These are phyloP conservation scores for Rhizophora apiculata DNA, from an alignment of 345 rosid species.

Conservation along the genomic window DNA sequence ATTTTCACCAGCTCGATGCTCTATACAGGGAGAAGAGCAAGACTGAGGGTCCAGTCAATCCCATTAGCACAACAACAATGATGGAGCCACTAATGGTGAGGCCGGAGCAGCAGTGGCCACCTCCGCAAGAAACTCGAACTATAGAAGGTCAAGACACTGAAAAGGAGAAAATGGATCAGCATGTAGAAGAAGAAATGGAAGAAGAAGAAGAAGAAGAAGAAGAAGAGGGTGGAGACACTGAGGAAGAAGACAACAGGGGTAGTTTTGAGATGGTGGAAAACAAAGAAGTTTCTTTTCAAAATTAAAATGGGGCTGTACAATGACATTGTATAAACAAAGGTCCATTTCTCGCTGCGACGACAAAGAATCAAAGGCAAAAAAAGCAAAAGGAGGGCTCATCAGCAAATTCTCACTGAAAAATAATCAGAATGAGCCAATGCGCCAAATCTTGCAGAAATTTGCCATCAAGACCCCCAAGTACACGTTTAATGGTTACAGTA, in stretches of 20 bases:
- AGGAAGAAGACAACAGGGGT: slow-evolving; percentile 19
- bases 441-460: too few relatives aligned
- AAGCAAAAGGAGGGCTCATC: too few relatives aligned
- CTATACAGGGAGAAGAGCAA: slow-evolving; percentile 27
- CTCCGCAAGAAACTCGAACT: not conserved
- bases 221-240: slow-evolving; percentile 8
- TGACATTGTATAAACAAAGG: not conserved
- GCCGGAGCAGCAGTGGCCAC: slow-evolving; percentile 21
- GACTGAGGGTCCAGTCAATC: slow-evolving; percentile 8
- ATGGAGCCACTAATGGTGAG: slow-evolving; percentile 14
- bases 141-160: not conserved
- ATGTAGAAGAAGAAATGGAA: not conserved
- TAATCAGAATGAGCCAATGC: too few relatives aligned
- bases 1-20: slow-evolving; percentile 55
- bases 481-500: too few relatives aligned
- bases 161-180: not conserved
- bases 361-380: not conserved
- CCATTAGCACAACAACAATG: not conserved
- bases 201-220: slow-evolving; percentile 14
- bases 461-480: too few relatives aligned
- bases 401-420: too few relatives aligned
- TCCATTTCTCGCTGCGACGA: not conserved
- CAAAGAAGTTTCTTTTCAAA: slow-evolving; percentile 5
- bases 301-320: not conserved
- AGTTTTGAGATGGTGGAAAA: slow-evolving; percentile 21